Base-by-base conservation (phyloP, 495 filamentous ascomycete genomes). In the Evansstolkia leycettana region DNA sequence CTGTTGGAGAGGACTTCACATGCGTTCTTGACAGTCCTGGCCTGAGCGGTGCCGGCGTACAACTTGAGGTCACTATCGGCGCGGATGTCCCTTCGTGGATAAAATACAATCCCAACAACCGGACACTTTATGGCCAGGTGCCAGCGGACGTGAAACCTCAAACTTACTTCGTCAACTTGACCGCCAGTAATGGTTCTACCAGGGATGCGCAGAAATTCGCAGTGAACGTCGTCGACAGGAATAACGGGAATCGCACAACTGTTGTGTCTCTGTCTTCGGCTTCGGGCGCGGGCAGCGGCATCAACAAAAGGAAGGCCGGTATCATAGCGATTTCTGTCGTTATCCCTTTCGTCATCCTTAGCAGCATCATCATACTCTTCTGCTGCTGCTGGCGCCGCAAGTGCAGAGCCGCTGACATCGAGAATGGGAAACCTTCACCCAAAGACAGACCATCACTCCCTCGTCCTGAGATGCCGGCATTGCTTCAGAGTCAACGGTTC, bases 31-130 rank as follows among this genome's bases (percentile, higher is more conserved):
- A 74, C 35, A 52, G 65, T 18, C 70, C 70, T 15, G 43, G 82
- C 13, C 46, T 73, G 9, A 61, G 60, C 17, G 60, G 69, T 7
- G 50, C 58, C 16, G 64, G 73, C 38, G 69, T 72, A 0, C 56
- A 67, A 14, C 46, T 89, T 1, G 65, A 64, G 9, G 54, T 81
- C 1, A 53, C 72, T 29, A 43, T 72, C n/a, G 64, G 57, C 13
- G 41, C 64, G 2, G 46, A 52, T 5, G 54, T 74, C 1, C 52
- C 64, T 6, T 52, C 72, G 10, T 94, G 85, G 87, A 59, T 90
- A 7, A 61, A 58, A 1, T 84, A 84, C 41, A 71, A 82, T 43
- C 33, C 67, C 8, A 50, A 47, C 7, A 73, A 68, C 26, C 52
- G 68, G 39, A 67, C 64, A 2, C 58, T 92, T 4, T 69, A 58